A percentile compares a stretch with the other conserved stretches of the same genome.
Evolutionary conservation across 1,284 basidiomycete species (phyloP).

Genomic region (Lentinula novae-zelandiae): DNA sequence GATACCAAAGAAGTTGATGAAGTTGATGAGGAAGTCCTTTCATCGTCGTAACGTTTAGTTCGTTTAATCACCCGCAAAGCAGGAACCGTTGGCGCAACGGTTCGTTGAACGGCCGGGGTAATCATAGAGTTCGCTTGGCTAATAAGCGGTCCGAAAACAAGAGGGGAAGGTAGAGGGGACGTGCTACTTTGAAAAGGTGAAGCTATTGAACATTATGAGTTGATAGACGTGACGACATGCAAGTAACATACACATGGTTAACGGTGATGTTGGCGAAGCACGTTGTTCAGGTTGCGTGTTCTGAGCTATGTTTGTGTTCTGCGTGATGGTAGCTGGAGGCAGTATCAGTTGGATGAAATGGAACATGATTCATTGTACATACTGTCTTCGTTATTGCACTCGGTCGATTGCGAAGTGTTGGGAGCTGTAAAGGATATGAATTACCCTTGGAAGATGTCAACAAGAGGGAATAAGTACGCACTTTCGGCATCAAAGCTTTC

Average conservation of each 20-base stretch:
- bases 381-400: slow-evolving; percentile 11
- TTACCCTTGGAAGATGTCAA: neutral
- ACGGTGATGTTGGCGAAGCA: neutral
- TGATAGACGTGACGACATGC: neutral
- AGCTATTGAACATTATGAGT: neutral
- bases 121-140: slow-evolving; percentile 7
- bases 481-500: neutral
- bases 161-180: neutral
- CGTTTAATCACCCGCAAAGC: slow-evolving; percentile 48
- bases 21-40: neutral
- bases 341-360: neutral
- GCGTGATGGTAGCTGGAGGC: neutral
- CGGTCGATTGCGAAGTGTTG: neutral
- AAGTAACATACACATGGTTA: neutral
- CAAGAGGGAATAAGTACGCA: neutral
- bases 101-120: slow-evolving; percentile 20
- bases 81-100: slow-evolving; percentile 33
- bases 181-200: neutral
- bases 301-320: neutral
- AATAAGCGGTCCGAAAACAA: neutral
- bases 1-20: neutral
- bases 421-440: neutral
- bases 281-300: neutral
- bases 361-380: neutral
- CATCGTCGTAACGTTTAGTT: slow-evolving; percentile 19